A percentile compares a stretch with the other conserved stretches of the same genome.
These are phyloP conservation scores for Thalassiosira mediterranea DNA, from an alignment of 352 stramenopile species.

Conservation along the genomic window DNA sequence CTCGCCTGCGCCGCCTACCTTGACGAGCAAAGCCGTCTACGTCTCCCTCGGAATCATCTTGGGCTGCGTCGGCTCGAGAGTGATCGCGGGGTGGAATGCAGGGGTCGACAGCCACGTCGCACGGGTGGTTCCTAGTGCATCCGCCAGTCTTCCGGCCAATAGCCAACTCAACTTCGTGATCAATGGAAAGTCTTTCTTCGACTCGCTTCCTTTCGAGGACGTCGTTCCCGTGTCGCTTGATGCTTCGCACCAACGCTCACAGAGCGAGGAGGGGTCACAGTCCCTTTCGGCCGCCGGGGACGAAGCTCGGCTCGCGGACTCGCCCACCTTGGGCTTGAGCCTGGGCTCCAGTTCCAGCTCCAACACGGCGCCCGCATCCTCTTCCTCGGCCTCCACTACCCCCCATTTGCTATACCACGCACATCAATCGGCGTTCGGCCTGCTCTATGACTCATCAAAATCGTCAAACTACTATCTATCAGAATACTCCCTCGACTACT, in stretches of 20 bases:
- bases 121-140: too few relatives aligned
- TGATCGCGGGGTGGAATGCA: too few relatives aligned
- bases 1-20: not conserved
- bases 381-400: not conserved
- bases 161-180: too few relatives aligned
- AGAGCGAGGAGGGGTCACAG: not conserved
- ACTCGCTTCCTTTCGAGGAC: constrained; percentile 46
- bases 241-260: not conserved
- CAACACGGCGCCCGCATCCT: not conserved
- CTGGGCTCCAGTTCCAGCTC: not conserved
- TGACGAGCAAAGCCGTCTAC: constrained; percentile 9
- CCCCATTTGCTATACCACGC: constrained; percentile 47
- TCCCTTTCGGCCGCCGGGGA: too few relatives aligned
- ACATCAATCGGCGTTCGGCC: constrained; percentile 20
- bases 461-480: constrained; percentile 27
- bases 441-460: constrained; percentile 36
- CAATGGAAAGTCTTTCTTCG: constrained; percentile 38
- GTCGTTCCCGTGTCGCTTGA: too few relatives aligned
- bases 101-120: too few relatives aligned
- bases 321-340: not conserved
- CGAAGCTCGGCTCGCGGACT: too few relatives aligned
- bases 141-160: too few relatives aligned
- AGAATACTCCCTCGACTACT: constrained; percentile 66
- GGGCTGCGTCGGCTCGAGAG: constrained; percentile 8
- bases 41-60: constrained; percentile 23